These are phyloP conservation scores for Magnaporthales sp. DNA, from an alignment of 2,329 filamentous ascomycete genomes.

Conservation along the genomic window DNA sequence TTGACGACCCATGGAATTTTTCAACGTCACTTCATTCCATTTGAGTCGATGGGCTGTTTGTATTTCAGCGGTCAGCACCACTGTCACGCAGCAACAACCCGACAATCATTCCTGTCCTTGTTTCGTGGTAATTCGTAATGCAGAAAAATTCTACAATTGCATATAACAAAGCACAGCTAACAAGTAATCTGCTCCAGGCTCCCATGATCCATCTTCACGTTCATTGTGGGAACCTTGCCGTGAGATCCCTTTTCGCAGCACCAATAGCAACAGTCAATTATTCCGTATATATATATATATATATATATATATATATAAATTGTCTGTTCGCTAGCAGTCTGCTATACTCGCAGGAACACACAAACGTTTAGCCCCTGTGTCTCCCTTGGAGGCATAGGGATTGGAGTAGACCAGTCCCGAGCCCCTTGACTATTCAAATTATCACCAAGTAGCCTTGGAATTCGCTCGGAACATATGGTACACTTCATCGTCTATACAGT, in stretches of 20 bases:
- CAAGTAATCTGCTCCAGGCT: background rate
- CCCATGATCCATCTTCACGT: background rate
- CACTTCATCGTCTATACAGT: background rate
- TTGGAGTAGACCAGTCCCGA: background rate
- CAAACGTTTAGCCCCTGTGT: background rate
- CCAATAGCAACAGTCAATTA: background rate
- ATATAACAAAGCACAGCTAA: background rate
- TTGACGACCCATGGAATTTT: background rate
- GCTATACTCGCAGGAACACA: background rate
- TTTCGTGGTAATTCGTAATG: background rate
- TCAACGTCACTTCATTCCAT: background rate
- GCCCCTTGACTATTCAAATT: background rate
- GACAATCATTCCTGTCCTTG: background rate
- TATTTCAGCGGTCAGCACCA: background rate
- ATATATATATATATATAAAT: background rate
- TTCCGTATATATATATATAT: too few species aligned
- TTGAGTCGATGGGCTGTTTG: background rate
- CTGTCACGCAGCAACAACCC: background rate
- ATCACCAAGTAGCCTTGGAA: background rate
- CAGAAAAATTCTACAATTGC: background rate
- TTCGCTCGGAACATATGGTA: background rate
- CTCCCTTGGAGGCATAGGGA: background rate
- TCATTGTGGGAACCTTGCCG: background rate
- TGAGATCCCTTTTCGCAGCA: background rate
- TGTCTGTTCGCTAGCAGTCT: background rate